These are phyloP conservation scores for Calonectria multiphialidica DNA, from an alignment of 2,329 filamentous ascomycete genomes.

Conservation along the genomic window DNA sequence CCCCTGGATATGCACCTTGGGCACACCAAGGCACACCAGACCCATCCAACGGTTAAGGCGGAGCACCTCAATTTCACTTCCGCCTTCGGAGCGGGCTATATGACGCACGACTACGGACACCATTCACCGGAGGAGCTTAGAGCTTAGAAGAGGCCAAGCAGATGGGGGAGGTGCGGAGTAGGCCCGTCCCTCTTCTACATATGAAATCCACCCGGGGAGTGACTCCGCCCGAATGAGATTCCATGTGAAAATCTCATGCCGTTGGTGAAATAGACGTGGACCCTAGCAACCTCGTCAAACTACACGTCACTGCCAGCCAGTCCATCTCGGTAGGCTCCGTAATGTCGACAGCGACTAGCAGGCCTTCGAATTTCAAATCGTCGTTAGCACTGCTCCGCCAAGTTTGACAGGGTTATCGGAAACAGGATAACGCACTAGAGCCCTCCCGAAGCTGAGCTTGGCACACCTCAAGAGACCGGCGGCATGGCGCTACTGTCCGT, in stretches of 20 bases:
- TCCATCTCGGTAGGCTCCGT: background rate
- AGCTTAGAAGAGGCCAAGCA: background rate
- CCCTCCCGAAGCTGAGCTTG: background rate
- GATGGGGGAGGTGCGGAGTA: conserved; percentile 1
- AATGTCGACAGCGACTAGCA: background rate
- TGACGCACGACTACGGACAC: conserved; percentile 3
- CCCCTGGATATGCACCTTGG: conserved; percentile 3
- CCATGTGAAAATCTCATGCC: conserved; percentile 15
- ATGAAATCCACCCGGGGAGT: conserved; percentile 12
- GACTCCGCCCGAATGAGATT: conserved; percentile 17
- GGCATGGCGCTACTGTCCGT: background rate
- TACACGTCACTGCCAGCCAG: background rate
- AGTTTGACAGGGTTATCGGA: conserved; percentile 14
- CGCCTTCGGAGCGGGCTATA: conserved; percentile 2
- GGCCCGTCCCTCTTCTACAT: background rate
- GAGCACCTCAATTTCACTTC: conserved; percentile 3
- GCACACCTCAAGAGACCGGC: background rate
- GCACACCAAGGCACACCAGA: background rate
- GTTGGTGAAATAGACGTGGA: conserved; percentile 8
- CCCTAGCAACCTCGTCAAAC: conserved; percentile 4
- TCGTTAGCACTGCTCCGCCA: background rate
- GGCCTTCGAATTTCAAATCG: background rate
- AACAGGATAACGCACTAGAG: conserved; percentile 18
- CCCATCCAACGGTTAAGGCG: conserved; percentile 5
- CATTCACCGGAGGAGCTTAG: background rate